A percentile compares a stretch with the other conserved stretches of the same genome.
These are phyloP conservation scores for Basidiobolus meristosporus DNA, from an alignment of 371 early-diverging fungal species.

Conservation along the genomic window DNA sequence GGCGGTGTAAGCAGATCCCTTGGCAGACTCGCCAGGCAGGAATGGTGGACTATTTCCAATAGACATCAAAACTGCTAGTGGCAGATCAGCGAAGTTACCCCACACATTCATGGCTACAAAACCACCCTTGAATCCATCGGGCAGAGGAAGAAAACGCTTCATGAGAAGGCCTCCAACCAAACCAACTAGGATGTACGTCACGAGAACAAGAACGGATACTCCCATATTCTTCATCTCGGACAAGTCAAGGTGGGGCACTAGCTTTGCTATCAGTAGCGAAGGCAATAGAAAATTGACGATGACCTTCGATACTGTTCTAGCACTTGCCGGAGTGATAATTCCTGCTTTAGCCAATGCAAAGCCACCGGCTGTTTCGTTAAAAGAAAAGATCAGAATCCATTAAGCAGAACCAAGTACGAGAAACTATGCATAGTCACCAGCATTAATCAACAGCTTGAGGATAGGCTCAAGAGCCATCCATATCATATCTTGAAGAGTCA, in stretches of 20 bases:
- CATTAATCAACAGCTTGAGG: not conserved
- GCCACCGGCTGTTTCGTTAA: not conserved
- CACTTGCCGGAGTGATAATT: not conserved
- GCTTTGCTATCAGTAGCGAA: not conserved
- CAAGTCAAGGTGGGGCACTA: not conserved
- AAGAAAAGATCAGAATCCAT: no score
- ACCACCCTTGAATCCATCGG: not conserved
- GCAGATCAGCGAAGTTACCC: slow-evolving; percentile 10
- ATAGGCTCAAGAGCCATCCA: slow-evolving; percentile 1
- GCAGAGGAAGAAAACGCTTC: not conserved
- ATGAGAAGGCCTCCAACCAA: not conserved
- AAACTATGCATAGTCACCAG: slow-evolving; percentile 1
- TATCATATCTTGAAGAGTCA: not conserved
- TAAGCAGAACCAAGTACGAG: no score
- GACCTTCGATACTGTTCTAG: not conserved
- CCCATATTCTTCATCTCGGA: not conserved
- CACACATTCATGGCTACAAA: not conserved
- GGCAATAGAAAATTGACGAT: not conserved
- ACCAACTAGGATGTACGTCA: not conserved
- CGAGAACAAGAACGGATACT: not conserved
- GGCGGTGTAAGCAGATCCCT: slow-evolving; percentile 12
- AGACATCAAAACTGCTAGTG: slow-evolving; percentile 13
- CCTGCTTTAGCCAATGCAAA: not conserved
- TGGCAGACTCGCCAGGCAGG: slow-evolving; percentile 10
- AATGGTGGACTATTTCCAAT: slow-evolving; percentile 13